Evolutionary conservation across 257 asterid genomes (phyloP).

Genomic region (Solanum chilense): DNA sequence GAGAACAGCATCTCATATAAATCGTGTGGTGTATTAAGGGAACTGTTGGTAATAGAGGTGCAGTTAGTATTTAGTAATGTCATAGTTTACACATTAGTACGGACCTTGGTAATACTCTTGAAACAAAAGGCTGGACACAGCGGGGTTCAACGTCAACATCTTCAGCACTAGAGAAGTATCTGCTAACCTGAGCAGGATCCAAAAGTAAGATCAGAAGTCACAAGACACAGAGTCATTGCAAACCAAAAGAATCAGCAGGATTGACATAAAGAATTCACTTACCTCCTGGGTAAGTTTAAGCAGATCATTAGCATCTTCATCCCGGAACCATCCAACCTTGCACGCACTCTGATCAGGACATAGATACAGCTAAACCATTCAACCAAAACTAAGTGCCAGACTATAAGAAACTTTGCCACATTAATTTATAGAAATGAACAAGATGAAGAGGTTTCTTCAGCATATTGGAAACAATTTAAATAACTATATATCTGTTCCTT

Average conservation of each 20-base stretch:
- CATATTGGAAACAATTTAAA: background rate
- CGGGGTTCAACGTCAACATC: background rate
- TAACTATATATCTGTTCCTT: background rate
- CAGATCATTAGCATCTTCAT: background rate
- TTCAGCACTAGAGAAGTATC: background rate
- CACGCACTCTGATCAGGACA: background rate
- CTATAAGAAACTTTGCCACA: background rate
- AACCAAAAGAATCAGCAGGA: background rate
- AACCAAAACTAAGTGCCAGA: background rate
- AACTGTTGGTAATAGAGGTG: background rate
- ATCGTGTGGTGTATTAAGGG: background rate
- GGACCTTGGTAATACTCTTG: background rate
- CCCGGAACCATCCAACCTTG: conserved; percentile 1
- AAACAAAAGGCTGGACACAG: background rate
- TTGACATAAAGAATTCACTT: background rate
- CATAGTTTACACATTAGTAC: background rate
- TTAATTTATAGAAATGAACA: background rate
- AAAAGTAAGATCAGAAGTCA: background rate
- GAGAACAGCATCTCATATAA: background rate
- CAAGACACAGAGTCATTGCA: background rate
- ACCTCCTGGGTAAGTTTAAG: background rate
- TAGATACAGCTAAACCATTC: background rate
- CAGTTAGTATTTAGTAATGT: background rate
- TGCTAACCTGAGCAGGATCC: background rate
- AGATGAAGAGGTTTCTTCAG: background rate